Evolutionary conservation across 306 rosid genomes (phyloP).

Genomic region (Sicyos baderoa): DNA sequence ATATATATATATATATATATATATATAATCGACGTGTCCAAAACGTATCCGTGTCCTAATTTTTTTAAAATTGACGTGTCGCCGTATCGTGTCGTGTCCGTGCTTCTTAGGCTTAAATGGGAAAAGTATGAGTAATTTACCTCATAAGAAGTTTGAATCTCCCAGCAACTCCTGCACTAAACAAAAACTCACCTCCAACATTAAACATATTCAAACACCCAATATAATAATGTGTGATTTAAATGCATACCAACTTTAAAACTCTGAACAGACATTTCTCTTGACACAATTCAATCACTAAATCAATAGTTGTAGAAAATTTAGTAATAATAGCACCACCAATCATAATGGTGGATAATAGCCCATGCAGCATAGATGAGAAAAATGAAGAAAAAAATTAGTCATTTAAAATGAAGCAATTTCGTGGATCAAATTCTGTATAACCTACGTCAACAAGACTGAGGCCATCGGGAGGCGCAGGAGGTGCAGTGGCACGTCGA

Average conservation of each 20-base stretch:
- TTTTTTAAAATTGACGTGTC: too few species aligned
- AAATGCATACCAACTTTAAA: constrained; percentile 2
- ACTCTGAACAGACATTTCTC: background rate
- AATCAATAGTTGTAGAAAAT: background rate
- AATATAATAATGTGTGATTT: background rate
- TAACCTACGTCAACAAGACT: constrained; percentile 88
- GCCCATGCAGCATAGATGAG: background rate
- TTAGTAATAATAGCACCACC: background rate
- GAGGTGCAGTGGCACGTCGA: constrained; percentile 93
- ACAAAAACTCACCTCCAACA: background rate
- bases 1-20: too few species aligned
- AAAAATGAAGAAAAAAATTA: constrained; percentile 9
- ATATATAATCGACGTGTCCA: too few species aligned
- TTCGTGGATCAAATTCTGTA: constrained; percentile 43
- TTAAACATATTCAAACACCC: background rate
- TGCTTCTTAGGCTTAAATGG: too few species aligned
- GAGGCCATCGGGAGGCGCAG: constrained; percentile 89
- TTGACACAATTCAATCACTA: constrained; percentile 5
- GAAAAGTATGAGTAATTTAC: background rate
- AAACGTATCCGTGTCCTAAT: too few species aligned
- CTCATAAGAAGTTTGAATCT: background rate
- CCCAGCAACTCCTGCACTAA: background rate
- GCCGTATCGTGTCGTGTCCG: too few species aligned
- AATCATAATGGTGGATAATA: background rate
- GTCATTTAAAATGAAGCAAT: constrained; percentile 42